Evolutionary conservation across 148 eudicot species (phyloP).

Genomic region (Camellia japonica): DNA sequence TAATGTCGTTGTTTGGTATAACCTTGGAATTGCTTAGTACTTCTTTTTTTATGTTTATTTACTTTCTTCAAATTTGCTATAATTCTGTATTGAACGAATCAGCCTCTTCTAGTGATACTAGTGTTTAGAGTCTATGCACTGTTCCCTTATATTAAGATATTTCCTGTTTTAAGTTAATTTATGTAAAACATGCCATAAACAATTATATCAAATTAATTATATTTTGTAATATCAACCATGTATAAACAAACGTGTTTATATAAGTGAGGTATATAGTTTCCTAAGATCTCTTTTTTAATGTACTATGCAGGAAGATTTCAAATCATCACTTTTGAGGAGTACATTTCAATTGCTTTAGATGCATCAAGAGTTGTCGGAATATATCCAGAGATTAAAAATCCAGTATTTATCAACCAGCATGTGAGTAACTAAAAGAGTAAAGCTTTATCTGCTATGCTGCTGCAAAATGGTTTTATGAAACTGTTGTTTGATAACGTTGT

Average conservation of each 20-base stretch:
- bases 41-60: too few species aligned
- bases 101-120: neutral
- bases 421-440: constrained; percentile 39
- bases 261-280: neutral
- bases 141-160: neutral
- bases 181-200: too few species aligned
- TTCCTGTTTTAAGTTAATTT: neutral
- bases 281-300: neutral
- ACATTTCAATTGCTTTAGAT: constrained; percentile 79
- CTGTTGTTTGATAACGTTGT: too few species aligned
- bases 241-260: neutral
- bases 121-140: neutral
- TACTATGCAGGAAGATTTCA: constrained; percentile 66
- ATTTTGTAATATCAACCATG: neutral
- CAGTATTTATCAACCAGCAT: constrained; percentile 75
- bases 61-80: too few species aligned
- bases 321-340: constrained; percentile 91
- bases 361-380: constrained; percentile 92
- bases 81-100: neutral
- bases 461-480: neutral
- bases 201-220: neutral
- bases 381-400: constrained; percentile 94
- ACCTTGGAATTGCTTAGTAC: too few species aligned
- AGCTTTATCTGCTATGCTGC: neutral
- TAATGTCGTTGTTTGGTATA: too few species aligned